Evolutionary conservation across 2,329 filamentous ascomycete species (phyloP), one percentile per base, ranked within the genome.

Genomic region (Lasiodiplodia gonubiensis): DNA sequence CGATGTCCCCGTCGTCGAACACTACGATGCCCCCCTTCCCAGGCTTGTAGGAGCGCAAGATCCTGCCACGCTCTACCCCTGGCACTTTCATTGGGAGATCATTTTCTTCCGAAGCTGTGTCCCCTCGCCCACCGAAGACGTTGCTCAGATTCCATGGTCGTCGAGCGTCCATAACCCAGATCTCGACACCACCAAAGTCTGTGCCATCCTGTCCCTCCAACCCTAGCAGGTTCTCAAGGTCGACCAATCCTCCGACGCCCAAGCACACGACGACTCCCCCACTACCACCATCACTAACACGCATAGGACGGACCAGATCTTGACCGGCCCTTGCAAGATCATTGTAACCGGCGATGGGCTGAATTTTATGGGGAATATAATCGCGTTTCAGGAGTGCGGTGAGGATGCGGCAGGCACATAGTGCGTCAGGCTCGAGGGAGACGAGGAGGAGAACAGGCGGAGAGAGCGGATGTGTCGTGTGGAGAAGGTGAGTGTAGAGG

Each of bases 281-380:
- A 72, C 87, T 90, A 11, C 94, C 94, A 27, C 94, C 94, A 67
- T 91, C 86, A 35, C 88, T 89, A 75, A 91, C 89, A 84, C 93
- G 94, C 92, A 97, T 93, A 12, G 93, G 93, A 66, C 85, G 86
- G 49, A 97, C 91, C 53, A 96, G 85, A 71, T 94, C 89, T 74
- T 88, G 86, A 54, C 94, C 94, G 25, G 90, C 90, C 72, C 88
- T 89, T 75, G 92, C 86, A 55, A 99, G 87, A 78, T 98, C 95
- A 71, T 88, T 90, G 88, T 97, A 98, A 66, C 95, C 95, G 23
- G 92, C 89, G 66, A 99, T 90, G 1, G 95, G 95, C 75, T 97
- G 92, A 75, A 98, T 97, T 81, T 97, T 98, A 83, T 98, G 94
- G 16, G 91, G 92, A 72, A 99, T 97, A 77, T 97, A 98, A 83